Percentiles rank a stretch among this genome's conserved stretches.
Evolutionary conservation across 2,329 filamentous ascomycete species (phyloP).

Genomic region (Pleomassaria siparia): DNA sequence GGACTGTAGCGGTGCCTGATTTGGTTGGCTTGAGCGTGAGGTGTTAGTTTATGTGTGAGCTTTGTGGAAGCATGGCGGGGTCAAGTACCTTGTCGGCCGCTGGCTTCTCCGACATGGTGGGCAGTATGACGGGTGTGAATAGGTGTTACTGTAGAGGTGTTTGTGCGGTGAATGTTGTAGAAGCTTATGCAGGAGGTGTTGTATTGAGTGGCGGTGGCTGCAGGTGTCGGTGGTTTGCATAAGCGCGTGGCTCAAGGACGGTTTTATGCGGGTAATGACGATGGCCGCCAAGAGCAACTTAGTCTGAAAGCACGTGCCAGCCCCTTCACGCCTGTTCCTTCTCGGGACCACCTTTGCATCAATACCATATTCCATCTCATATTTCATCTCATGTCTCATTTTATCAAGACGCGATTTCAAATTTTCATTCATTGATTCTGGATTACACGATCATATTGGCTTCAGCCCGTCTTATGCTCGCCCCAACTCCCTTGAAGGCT

Average conservation of each 20-base stretch:
- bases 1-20: constrained; percentile 32
- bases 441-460: not conserved
- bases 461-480: not conserved
- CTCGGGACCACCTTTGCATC: not conserved
- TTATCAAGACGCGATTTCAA: not conserved
- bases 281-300: constrained; percentile 1
- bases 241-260: constrained; percentile 1
- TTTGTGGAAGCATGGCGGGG: constrained; percentile 22
- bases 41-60: constrained; percentile 15
- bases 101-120: constrained; percentile 14
- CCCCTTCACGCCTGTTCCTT: not conserved
- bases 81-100: constrained; percentile 15
- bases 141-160: not conserved
- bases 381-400: not conserved
- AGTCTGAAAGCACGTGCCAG: not conserved
- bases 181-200: not conserved
- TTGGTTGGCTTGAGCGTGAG: constrained; percentile 38
- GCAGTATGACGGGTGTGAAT: not conserved
- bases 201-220: constrained; percentile 1
- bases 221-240: not conserved
- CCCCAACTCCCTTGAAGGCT: not conserved
- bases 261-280: constrained; percentile 7
- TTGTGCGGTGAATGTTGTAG: not conserved
- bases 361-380: not conserved
- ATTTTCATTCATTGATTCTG: not conserved